phyloP scores from a whole-genome alignment of 2,329 filamentous ascomycete species.

The Calonectria naviculata region DNA sequence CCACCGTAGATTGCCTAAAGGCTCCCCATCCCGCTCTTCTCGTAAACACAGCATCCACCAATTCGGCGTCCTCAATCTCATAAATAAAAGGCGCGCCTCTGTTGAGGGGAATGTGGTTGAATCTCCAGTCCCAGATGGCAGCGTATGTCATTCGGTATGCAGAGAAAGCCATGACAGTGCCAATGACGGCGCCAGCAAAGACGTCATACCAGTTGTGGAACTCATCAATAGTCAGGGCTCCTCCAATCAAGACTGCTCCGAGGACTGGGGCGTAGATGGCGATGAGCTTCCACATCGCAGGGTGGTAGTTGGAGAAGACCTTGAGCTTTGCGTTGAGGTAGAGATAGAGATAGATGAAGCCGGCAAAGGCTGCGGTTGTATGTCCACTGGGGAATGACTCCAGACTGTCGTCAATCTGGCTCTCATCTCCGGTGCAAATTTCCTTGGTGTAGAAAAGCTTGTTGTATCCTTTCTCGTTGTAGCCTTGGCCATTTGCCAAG shows the following conservation, averaged over 20 bases:
- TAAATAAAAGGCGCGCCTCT: slow-evolving; percentile 67
- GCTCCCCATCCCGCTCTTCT: slow-evolving; percentile 70
- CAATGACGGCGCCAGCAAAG: slow-evolving; percentile 73
- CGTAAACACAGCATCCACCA: slow-evolving; percentile 68
- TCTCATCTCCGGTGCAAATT: slow-evolving; percentile 74
- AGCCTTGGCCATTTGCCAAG: slow-evolving; percentile 43
- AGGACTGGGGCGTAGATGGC: slow-evolving; percentile 74
- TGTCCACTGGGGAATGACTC: slow-evolving; percentile 81
- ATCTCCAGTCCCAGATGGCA: slow-evolving; percentile 75
- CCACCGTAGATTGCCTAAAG: slow-evolving; percentile 23
- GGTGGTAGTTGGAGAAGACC: slow-evolving; percentile 78
- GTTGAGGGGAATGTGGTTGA: slow-evolving; percentile 72
- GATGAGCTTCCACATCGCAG: slow-evolving; percentile 79
- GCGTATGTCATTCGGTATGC: slow-evolving; percentile 76
- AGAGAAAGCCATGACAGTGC: slow-evolving; percentile 72
- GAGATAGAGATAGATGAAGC: slow-evolving; percentile 76
- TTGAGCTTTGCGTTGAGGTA: slow-evolving; percentile 86
- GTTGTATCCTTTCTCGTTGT: slow-evolving; percentile 63
- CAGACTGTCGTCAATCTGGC: slow-evolving; percentile 75
- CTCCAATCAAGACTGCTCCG: slow-evolving; percentile 74
- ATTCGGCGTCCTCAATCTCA: slow-evolving; percentile 52
- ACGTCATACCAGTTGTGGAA: slow-evolving; percentile 83
- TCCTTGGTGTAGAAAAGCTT: slow-evolving; percentile 75
- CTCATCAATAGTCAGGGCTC: slow-evolving; percentile 77
- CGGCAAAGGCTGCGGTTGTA: slow-evolving; percentile 78